Percentiles rank a stretch among this genome's conserved stretches.
Conservation (phyloP, 768 basidiomycete genomes). For the Polyporus arcularius region DNA sequence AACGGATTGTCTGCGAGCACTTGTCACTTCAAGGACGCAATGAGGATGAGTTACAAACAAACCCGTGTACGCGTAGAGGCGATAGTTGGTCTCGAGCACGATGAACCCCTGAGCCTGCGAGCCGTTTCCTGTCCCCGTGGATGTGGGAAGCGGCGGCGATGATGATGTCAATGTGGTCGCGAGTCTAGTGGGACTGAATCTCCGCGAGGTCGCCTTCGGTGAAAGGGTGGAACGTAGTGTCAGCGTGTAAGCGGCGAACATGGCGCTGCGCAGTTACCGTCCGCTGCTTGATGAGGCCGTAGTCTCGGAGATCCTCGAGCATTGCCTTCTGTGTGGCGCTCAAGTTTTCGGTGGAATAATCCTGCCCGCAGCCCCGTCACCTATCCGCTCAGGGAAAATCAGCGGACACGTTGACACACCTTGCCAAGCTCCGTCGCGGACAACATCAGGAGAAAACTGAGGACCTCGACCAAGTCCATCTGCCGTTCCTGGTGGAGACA, state of each 20-base stretch:
- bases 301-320: conserved; percentile 90
- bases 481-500: conserved; percentile 61
- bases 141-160: conserved; percentile 74
- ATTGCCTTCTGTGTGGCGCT: conserved; percentile 82
- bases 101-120: conserved; percentile 84
- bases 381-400: not conserved
- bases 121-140: conserved; percentile 52
- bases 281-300: conserved; percentile 90
- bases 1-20: conserved; percentile 78
- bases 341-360: conserved; percentile 84
- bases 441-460: conserved; percentile 95
- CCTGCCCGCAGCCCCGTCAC: conserved; percentile 45
- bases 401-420: conserved; percentile 40
- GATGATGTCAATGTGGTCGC: conserved; percentile 94
- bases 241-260: not conserved
- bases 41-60: conserved; percentile 10
- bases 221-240: conserved; percentile 7
- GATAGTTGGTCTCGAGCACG: conserved; percentile 97
- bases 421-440: conserved; percentile 94
- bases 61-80: conserved; percentile 98
- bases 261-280: conserved; percentile 46
- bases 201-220: conserved; percentile 63
- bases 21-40: conserved; percentile 9
- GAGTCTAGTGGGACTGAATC: conserved; percentile 92
- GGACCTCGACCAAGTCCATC: conserved; percentile 91